Base-by-base conservation (phyloP, 305 asterid genomes). In the Euphrasia arctica region DNA sequence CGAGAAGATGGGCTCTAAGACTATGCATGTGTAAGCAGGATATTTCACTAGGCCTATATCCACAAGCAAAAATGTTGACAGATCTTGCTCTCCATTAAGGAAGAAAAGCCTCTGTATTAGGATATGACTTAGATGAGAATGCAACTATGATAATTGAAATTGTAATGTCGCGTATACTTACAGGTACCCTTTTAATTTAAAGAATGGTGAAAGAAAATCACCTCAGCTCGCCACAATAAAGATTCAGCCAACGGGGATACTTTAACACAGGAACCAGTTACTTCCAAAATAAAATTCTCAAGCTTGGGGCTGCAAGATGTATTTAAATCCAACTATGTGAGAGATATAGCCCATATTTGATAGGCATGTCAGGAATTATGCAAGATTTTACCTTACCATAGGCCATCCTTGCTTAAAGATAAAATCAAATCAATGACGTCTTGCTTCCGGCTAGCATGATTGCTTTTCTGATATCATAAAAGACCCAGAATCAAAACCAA, bases 161-260 rank as follows among this genome's bases (percentile, higher is more conserved):
- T 56, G 54, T 31, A 42, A 51, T 39, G 64, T 27, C 55, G 57
- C 2, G 18, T 51, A 51, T 4, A 51, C 29, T 51, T 22, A 7
- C 10, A 51, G 9, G 54, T n/a, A 48, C 13, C 54, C n/a, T 58
- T 29, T 63, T 59, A 52, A 65, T 71, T 62, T 59, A 60, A 70
- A 57, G 65, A 29, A 70, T 55, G 32, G 62, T 47, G 27, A 3
- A 25, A 39, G 42, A 60, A 71, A 68, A 74, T 67, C 60, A 93
- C 99, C 95, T 90, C 99, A 58, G 89, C 85, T 61, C 97, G 95
- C 97, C 99, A 90, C 60, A 93, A 79, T 69, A 93, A 80, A 75
- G 88, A 80, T 74, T 86, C 91, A 13, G 95, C 90, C 68, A 75
- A 75, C 55, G 77, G 62, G 54, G 99, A 76, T 71, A 88, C 78